phyloP scores from a whole-genome alignment of 306 rosid species.

The Castanopsis chinensis region DNA sequence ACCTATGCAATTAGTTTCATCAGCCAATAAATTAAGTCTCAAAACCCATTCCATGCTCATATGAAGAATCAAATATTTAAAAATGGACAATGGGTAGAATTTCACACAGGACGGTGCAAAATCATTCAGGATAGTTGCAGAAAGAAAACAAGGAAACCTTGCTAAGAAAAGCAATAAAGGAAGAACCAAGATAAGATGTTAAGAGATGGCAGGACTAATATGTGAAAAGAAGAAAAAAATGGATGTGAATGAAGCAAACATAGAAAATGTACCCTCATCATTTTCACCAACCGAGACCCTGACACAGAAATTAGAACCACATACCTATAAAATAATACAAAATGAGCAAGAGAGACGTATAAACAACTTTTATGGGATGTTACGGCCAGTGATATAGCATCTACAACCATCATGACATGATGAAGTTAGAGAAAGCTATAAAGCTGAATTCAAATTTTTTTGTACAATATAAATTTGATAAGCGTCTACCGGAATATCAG shows the following conservation, averaged over 20 bases:
- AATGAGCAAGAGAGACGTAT: constrained; percentile 56
- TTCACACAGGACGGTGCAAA: neutral
- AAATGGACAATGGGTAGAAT: neutral
- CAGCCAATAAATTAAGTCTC: neutral
- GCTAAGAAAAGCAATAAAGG: neutral
- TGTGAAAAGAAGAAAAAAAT: neutral
- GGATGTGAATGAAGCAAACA: neutral
- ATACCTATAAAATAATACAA: constrained; percentile 78
- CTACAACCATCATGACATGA: constrained; percentile 46
- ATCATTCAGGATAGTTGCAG: neutral
- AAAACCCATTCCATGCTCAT: neutral
- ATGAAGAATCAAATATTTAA: neutral
- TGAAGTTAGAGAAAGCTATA: constrained; percentile 28
- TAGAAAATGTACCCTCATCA: neutral
- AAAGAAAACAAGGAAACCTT: neutral
- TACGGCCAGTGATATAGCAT: constrained; percentile 60
- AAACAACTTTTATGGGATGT: constrained; percentile 40
- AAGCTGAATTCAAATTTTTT: constrained; percentile 7
- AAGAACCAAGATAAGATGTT: neutral
- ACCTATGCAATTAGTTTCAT: neutral
- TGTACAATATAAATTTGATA: constrained; percentile 4
- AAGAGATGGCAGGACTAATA: neutral
- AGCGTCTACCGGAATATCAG: constrained; percentile 73
- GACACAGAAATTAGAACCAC: constrained; percentile 22
- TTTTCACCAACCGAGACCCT: constrained; percentile 15